phyloP scores from a whole-genome alignment of 805 yeast genomes.

The Myxozyma vanderwaltii region DNA sequence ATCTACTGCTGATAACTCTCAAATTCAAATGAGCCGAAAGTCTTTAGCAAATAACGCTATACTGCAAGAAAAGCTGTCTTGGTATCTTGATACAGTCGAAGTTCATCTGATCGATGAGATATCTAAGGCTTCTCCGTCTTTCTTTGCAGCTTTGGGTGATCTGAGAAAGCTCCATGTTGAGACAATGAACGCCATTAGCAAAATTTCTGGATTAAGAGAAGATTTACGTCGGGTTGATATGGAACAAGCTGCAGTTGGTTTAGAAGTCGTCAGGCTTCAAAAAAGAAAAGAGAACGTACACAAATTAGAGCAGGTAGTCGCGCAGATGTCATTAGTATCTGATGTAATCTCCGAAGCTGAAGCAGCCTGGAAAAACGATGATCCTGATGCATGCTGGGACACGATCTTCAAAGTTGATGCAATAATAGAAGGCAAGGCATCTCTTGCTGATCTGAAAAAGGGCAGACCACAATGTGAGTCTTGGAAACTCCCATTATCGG shows the following conservation, averaged over 20 bases:
- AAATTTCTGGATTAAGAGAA: conserved; percentile 50
- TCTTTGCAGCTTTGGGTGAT: conserved; percentile 81
- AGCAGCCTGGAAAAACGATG: conserved; percentile 45
- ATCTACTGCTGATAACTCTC: neutral
- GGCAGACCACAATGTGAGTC: conserved; percentile 32
- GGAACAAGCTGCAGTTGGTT: conserved; percentile 54
- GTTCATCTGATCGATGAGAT: conserved; percentile 78
- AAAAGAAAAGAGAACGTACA: conserved; percentile 61
- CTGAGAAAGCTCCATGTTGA: conserved; percentile 62
- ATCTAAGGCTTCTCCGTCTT: conserved; percentile 78
- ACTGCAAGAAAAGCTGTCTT: conserved; percentile 76
- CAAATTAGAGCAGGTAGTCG: conserved; percentile 60
- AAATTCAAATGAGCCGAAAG: conserved; percentile 35
- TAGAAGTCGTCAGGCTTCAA: conserved; percentile 52
- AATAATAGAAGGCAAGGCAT: conserved; percentile 56
- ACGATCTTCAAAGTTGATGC: conserved; percentile 59
- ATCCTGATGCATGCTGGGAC: conserved; percentile 58
- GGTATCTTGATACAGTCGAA: conserved; percentile 84
- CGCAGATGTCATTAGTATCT: conserved; percentile 54
- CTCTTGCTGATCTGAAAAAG: conserved; percentile 9
- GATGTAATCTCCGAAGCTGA: conserved; percentile 56
- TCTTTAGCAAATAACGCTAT: conserved; percentile 54
- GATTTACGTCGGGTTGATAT: conserved; percentile 52
- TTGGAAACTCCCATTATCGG: conserved; percentile 44
- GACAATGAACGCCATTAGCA: conserved; percentile 54